Conservation (phyloP, 2,329 filamentous ascomycete genomes). For the Acephala macrosclerotiorum region DNA sequence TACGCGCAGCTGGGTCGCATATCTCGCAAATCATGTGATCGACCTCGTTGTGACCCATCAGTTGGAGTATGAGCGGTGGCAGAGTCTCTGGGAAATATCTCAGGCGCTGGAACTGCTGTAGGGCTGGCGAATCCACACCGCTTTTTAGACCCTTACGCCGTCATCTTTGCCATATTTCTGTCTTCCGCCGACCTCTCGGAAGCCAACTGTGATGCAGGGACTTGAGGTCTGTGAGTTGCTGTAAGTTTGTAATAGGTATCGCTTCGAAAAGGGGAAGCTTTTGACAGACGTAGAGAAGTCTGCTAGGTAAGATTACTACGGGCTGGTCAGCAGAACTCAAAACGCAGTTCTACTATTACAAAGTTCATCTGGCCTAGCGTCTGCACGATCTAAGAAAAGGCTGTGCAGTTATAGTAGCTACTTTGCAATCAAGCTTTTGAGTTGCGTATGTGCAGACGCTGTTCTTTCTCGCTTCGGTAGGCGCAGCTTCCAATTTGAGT, state of each 20-base stretch:
- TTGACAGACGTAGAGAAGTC: background rate
- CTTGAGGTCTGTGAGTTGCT: conserved; percentile 13
- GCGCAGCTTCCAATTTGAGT: background rate
- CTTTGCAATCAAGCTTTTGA: background rate
- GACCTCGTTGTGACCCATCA: conserved; percentile 3
- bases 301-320: too few species aligned
- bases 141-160: conserved; percentile 30
- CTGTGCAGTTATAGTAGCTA: background rate
- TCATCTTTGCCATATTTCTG: conserved; percentile 12
- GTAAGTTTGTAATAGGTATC: background rate
- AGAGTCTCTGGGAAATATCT: conserved; percentile 1
- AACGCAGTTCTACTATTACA: background rate
- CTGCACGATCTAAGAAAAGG: background rate
- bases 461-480: background rate
- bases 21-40: conserved; percentile 33
- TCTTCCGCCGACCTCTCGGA: conserved; percentile 14
- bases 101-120: conserved; percentile 23
- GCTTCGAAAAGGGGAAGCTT: background rate
- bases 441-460: background rate
- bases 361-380: background rate
- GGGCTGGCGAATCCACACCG: conserved; percentile 37
- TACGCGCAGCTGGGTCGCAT: conserved; percentile 28
- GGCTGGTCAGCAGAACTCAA: background rate
- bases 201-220: conserved; percentile 30
- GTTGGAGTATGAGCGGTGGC: background rate